Evolutionary conservation across 371 early-diverging fungal species (phyloP).

Genomic region (Rhizopus delemar): DNA sequence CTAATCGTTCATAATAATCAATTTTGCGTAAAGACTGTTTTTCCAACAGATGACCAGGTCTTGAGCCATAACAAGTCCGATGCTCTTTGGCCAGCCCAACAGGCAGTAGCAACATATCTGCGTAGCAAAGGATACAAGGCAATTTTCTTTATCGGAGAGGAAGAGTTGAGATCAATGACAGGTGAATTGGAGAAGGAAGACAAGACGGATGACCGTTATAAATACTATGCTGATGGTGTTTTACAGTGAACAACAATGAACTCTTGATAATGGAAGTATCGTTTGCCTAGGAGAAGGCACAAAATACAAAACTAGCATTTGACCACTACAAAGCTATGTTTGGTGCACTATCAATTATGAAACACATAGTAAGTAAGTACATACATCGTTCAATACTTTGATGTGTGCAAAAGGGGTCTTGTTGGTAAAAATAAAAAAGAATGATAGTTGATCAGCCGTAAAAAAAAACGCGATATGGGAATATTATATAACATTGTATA

Average conservation of each 20-base stretch:
- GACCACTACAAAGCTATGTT: constrained; percentile 19
- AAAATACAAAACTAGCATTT: constrained; percentile 14
- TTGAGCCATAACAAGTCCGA: background rate
- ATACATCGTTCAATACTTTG: constrained; percentile 10
- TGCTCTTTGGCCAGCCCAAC: background rate
- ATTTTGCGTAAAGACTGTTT: background rate
- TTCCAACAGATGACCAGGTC: background rate
- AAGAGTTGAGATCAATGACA: background rate
- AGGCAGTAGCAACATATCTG: background rate
- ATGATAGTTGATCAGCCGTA: too few species aligned
- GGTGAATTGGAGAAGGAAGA: background rate
- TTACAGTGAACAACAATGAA: constrained; percentile 1
- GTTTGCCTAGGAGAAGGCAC: constrained; percentile 8
- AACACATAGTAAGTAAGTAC: constrained; percentile 11
- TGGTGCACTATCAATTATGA: constrained; percentile 14
- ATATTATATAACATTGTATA: too few species aligned
- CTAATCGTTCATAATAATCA: background rate
- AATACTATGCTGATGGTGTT: constrained; percentile 5
- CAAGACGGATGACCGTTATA: background rate
- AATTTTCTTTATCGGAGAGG: background rate
- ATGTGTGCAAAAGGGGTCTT: too few species aligned
- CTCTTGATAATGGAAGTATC: constrained; percentile 17
- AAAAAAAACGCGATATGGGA: too few species aligned
- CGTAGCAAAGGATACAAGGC: background rate
- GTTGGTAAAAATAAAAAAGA: too few species aligned